Base-by-base conservation (phyloP, 495 filamentous ascomycete species). In the Xylaria palmicola region DNA sequence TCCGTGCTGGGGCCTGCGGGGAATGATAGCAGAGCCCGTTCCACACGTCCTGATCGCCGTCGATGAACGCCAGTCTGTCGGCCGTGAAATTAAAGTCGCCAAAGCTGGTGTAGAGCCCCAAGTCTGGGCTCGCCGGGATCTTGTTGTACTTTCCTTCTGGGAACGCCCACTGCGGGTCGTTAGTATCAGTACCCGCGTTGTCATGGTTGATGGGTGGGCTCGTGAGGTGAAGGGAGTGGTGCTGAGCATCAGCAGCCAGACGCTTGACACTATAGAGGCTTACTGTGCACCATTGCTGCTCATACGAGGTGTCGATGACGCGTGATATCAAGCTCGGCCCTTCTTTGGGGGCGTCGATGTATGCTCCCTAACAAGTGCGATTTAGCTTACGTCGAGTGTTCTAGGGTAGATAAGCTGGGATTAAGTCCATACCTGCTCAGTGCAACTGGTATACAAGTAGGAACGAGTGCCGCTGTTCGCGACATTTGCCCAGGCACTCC, bases 241-340 rank as follows among this genome's bases (percentile, higher is more conserved):
- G 9, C 0, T 22, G 6, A n/a, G 24, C 10, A 24, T 20, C 6
- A 15, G 8, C 10, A 6, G 29, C 13, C 15, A 26, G 4, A 4
- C 19, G 27, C 8, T 17, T n/a, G 20, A 36, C 36, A 8, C 4
- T 1, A 22, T 19, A 3, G n/a, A 15, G 30, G n/a, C 57, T 43
- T 39, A 60, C 57, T 12, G 58, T 71, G 56, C 79, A 82, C 79
- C 79, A 82, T 62, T 81, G 75, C 64, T 80, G 78, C 62, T 79
- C 80, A 60, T 82, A 82, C 34, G 72, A 68, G 7, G 73, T 74
- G 51, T 80, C 72, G 6, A 82, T 49, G 1, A 77, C 74, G 6
- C 74, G 66, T 17, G 75, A 79, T 15, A 82, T 65, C 1, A 82
- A 58, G 22, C 72, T 67, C 4, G 75, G 76, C 1, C 76, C 75